Base-by-base conservation (phyloP, 352 stramenopile genomes). In the Globisporangium solare region DNA sequence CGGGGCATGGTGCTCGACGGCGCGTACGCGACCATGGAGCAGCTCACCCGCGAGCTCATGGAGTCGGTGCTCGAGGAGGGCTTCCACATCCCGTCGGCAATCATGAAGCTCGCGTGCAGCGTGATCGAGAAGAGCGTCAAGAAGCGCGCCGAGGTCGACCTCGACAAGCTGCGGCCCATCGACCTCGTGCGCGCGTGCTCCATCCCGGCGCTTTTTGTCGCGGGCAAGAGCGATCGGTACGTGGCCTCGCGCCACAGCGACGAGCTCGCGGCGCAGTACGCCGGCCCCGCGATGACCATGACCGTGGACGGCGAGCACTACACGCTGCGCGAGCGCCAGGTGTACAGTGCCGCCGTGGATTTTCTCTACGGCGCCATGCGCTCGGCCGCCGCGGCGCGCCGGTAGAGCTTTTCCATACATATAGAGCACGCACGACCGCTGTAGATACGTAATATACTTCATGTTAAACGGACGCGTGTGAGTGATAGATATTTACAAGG, bases 51-150 rank as follows among this genome's bases (percentile, higher is more conserved):
- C 22, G 82, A 87, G 22, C 49, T 92, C 27, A 68, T 92, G 51
- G 54, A 66, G 31, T 63, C 73, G 0, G 75, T 92, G 49, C 72
- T 91, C 45, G 53, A 88, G 8, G 83, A 92, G 51, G 86, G 86
- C 2, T 92, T 94, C 47, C 58, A 72, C 4, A 63, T 92, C 40
- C 86, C 86, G 2, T 83, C 78, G 49, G 67, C 81, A 10, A 60
- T 94, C 17, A 73, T 93, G 49, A 88, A 90, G 59, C 63, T 89
- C 49, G 83, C 73, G 13, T 58, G 82, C 39, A 66, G 63, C 6
- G 77, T 88, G 17, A 72, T 95, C 55, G 67, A 86, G 56, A 79
- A 88, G 57, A 92, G 82, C 48, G 74, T 93, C 53, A 80, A 77
- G 66, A 89, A 91, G 55, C 76, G 81, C 47, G 76, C 83, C 1